Evolutionary conservation across 2,329 filamentous ascomycete species (phyloP).

Genomic region (Aspergillus pseudoviridinutans): DNA sequence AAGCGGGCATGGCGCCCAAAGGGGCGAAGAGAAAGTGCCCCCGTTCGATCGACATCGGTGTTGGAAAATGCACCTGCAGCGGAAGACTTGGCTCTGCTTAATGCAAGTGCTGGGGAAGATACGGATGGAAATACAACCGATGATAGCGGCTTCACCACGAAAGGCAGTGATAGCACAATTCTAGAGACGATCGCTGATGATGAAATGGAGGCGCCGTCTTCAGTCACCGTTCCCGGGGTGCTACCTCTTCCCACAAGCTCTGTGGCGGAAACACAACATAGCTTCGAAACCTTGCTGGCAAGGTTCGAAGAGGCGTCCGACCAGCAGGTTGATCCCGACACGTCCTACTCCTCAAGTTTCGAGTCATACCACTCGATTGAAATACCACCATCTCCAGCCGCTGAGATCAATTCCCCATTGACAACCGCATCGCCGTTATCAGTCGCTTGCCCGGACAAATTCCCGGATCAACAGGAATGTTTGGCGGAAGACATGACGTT

Average conservation of each 20-base stretch:
- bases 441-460: neutral
- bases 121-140: conserved; percentile 33
- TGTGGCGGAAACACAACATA: conserved; percentile 27
- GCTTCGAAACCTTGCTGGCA: conserved; percentile 35
- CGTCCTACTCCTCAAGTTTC: conserved; percentile 32
- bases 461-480: neutral
- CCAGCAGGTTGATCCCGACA: conserved; percentile 23
- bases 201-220: conserved; percentile 11
- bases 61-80: conserved; percentile 12
- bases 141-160: conserved; percentile 24
- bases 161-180: conserved; percentile 19
- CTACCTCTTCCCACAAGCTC: conserved; percentile 16
- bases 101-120: conserved; percentile 27
- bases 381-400: conserved; percentile 17
- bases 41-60: conserved; percentile 12
- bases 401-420: conserved; percentile 17
- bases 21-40: conserved; percentile 41
- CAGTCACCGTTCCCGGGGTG: conserved; percentile 8
- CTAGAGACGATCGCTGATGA: conserved; percentile 21
- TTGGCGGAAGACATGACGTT: neutral
- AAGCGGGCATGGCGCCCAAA: conserved; percentile 67
- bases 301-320: conserved; percentile 34
- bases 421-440: conserved; percentile 14
- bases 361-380: conserved; percentile 43
- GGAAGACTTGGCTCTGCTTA: conserved; percentile 18